Base-by-base conservation (phyloP, 352 stramenopile genomes). In the Pythium dissotocum region DNA sequence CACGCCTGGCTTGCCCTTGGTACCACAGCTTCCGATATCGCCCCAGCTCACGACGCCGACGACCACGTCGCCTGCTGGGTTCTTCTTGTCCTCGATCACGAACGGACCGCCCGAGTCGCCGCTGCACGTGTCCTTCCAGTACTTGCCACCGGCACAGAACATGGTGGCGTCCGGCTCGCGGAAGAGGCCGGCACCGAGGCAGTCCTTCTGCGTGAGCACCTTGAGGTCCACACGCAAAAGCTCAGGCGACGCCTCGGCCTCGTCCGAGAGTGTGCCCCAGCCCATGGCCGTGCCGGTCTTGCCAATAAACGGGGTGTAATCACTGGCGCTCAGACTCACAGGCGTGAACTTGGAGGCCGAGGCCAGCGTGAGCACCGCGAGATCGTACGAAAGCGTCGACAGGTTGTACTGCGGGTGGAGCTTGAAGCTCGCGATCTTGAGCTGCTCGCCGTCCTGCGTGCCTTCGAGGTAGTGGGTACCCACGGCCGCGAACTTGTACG, bases 321-420 rank as follows among this genome's bases (percentile, higher is more conserved):
- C 53, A 33, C 33, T 60, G 53, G 53, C 21, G 53, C 30, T 44
- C 12, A 60, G 26, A 26, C 53, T 60, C 53, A 60, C 53, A 38
- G 53, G 53, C 33, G 24, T 16, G 53, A 42, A 40, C 53, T 33
- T 60, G 24, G 53, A 40, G 21, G 53, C 26, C 53, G 28, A 30
- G 24, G 53, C 53, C 21, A 62, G 56, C 24, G 33, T 62, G 32
- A 62, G 32, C 14, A 62, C 38, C 2, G 56, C 56, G 3, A 62
- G 12, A 32, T 62, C 56, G 38, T 52, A 62, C 21, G 35, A 32
- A 2, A 62, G 21, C 21, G 33, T 62, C 16, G 56, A 35, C 9
- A 4, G 26, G 56, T 62, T 62, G 56, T 51, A 62, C n/a, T 44
- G 18, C 26, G 58, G 58, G 44, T 65, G 38, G n/a, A 57, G 21